These are phyloP conservation scores for Ogataea nakhonphanomensis DNA, from an alignment of 805 yeast species.

Conservation along the genomic window DNA sequence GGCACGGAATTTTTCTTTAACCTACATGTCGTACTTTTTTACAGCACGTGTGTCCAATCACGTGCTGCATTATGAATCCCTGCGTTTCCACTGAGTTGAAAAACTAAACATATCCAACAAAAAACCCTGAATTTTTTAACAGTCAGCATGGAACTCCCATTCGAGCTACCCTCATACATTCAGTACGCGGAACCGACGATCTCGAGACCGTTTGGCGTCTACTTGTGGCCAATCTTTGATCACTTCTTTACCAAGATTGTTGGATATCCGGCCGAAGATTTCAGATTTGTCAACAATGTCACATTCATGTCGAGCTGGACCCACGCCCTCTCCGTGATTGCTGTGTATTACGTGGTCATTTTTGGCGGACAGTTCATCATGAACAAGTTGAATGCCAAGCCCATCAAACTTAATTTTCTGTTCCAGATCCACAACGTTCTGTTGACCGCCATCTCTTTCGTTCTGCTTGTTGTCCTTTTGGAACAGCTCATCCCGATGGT, in stretches of 20 bases:
- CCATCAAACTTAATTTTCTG: conserved; percentile 68
- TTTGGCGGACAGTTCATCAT: conserved; percentile 80
- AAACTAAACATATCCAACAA: conserved; percentile 5
- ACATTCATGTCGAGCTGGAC: conserved; percentile 66
- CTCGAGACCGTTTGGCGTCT: conserved; percentile 48
- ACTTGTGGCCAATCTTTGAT: conserved; percentile 68
- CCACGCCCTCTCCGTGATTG: conserved; percentile 50
- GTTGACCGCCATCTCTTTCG: conserved; percentile 65
- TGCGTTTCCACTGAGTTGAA: background rate
- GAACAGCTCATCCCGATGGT: conserved; percentile 87
- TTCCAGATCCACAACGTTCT: conserved; percentile 84
- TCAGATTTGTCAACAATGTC: conserved; percentile 60
- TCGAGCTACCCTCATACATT: conserved; percentile 24
- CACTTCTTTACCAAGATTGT: conserved; percentile 40
- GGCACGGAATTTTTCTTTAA: background rate
- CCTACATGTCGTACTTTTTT: background rate
- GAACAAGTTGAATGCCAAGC: conserved; percentile 47
- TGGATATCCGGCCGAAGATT: conserved; percentile 63
- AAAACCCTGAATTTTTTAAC: conserved; percentile 1
- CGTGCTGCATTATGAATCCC: background rate
- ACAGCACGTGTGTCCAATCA: conserved; percentile 1
- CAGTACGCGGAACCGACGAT: conserved; percentile 28
- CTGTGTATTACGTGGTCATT: conserved; percentile 71
- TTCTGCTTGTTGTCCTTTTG: conserved; percentile 61
- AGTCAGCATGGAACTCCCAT: conserved; percentile 9